phyloP scores from a whole-genome alignment of 176 grass and related monocot species.

The Bromus sterilis region DNA sequence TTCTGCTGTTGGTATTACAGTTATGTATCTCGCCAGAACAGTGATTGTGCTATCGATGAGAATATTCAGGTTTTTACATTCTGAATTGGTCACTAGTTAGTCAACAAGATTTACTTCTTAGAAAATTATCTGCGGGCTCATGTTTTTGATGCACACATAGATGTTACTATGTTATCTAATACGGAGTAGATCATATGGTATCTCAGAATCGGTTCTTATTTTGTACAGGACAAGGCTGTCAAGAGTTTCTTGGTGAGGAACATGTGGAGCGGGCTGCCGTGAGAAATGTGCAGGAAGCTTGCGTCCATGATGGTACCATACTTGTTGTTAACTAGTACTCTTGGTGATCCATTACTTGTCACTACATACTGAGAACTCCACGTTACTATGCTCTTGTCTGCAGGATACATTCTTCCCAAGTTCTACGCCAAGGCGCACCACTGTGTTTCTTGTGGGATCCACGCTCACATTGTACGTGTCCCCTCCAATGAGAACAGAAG shows the following conservation, averaged over 20 bases:
- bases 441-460: not conserved
- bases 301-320: not conserved
- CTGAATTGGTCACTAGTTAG: too few relatives aligned
- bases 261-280: not conserved
- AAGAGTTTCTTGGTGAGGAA: not conserved
- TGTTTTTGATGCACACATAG: too few relatives aligned
- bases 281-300: not conserved
- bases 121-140: too few relatives aligned
- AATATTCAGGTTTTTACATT: too few relatives aligned
- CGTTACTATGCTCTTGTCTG: not conserved
- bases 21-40: too few relatives aligned
- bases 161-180: too few relatives aligned
- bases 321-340: too few relatives aligned
- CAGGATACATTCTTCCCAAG: not conserved
- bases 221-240: not conserved
- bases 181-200: too few relatives aligned
- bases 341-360: not conserved
- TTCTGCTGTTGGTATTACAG: too few relatives aligned
- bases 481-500: not conserved
- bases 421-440: not conserved
- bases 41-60: too few relatives aligned
- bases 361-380: not conserved
- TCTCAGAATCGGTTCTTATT: not conserved
- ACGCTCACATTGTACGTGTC: not conserved
- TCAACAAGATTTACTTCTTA: too few relatives aligned